Conservation (phyloP, 176 grass and related monocot genomes). For the Cenchrus purpureus region DNA sequence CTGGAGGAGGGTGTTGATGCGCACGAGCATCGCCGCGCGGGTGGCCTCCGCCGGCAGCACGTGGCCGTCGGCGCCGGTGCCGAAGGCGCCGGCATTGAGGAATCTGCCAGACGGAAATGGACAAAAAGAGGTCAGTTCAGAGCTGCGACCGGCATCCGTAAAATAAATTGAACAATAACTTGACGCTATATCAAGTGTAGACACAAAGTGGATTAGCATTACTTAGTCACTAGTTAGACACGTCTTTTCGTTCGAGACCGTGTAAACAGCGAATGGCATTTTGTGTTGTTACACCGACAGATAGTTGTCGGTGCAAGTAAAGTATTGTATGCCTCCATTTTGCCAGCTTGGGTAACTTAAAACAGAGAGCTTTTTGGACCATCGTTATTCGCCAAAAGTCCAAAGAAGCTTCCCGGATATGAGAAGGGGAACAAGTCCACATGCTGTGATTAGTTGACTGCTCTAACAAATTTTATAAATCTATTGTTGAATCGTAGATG, state of each 20-base stretch:
- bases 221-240: background rate
- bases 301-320: slow-evolving; percentile 23
- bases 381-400: slow-evolving; percentile 1
- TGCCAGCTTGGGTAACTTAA: background rate
- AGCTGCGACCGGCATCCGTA: background rate
- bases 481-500: background rate
- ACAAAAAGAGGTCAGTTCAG: slow-evolving; percentile 10
- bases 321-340: background rate
- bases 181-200: background rate
- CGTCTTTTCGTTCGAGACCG: slow-evolving; percentile 3
- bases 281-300: background rate
- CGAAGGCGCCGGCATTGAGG: slow-evolving; percentile 80
- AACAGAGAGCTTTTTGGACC: background rate
- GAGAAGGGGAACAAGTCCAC: background rate
- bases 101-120: slow-evolving; percentile 43
- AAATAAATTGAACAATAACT: background rate
- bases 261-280: background rate
- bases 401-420: background rate
- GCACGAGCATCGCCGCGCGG: slow-evolving; percentile 79
- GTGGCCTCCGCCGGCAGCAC: slow-evolving; percentile 62
- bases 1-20: slow-evolving; percentile 88
- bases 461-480: background rate
- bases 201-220: background rate
- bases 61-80: slow-evolving; percentile 59
- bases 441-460: background rate